Evolutionary conservation across 1,139 yeast genomes (phyloP).

Genomic region (Yamadazyma aaseri): DNA sequence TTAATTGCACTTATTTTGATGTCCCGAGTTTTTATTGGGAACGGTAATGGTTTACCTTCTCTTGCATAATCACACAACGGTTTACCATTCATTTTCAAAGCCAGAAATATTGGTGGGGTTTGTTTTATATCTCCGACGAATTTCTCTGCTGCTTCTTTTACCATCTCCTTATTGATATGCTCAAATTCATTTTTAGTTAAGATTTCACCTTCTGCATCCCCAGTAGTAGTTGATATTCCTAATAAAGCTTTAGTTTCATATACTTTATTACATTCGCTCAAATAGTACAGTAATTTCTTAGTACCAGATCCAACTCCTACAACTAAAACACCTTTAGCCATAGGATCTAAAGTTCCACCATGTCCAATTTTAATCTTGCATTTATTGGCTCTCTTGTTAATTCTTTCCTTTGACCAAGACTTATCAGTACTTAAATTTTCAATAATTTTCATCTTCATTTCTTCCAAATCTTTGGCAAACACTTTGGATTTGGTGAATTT

Average conservation of each 20-base stretch:
- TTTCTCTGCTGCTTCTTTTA: conserved; percentile 51
- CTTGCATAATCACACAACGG: conserved; percentile 94
- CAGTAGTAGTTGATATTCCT: conserved; percentile 91
- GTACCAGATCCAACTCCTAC: conserved; percentile 92
- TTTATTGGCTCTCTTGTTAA: conserved; percentile 45
- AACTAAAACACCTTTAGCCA: conserved; percentile 90
- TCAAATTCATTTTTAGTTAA: conserved; percentile 54
- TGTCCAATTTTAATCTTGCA: conserved; percentile 91
- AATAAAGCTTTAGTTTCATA: conserved; percentile 83
- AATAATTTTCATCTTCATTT: conserved; percentile 30
- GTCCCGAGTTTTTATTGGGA: conserved; percentile 71
- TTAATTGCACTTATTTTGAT: conserved; percentile 59
- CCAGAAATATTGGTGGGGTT: conserved; percentile 94
- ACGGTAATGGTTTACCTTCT: conserved; percentile 81
- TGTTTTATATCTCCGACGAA: conserved; percentile 81
- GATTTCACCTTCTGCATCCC: conserved; percentile 87
- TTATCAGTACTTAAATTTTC: conserved; percentile 42
- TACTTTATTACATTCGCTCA: conserved; percentile 69
- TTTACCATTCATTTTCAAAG: conserved; percentile 91
- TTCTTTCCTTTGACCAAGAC: conserved; percentile 46
- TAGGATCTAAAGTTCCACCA: conserved; percentile 95
- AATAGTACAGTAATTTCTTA: conserved; percentile 67
- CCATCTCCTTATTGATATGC: conserved; percentile 56
- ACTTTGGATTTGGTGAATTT: conserved; percentile 59
- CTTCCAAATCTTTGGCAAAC: conserved; percentile 55